These are phyloP conservation scores for Boletus tomentosulus DNA, from an alignment of 768 basidiomycete species.

Conservation along the genomic window DNA sequence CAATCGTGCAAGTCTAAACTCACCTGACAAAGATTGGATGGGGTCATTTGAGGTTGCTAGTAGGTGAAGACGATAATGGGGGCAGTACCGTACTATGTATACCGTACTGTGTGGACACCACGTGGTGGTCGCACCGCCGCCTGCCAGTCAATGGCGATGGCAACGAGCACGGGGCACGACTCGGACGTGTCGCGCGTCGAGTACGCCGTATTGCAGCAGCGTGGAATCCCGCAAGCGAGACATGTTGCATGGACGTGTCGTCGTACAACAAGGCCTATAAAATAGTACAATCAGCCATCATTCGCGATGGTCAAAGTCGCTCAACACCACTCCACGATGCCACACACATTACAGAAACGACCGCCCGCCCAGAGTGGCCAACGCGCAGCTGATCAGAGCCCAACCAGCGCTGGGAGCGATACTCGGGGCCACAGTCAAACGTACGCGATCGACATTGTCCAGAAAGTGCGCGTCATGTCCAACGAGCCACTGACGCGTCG, in stretches of 20 bases:
- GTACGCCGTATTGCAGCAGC: constrained; percentile 13
- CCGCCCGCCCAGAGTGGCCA: constrained; percentile 1
- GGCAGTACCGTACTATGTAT: constrained; percentile 20
- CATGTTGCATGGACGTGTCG: constrained; percentile 17
- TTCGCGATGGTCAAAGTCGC: not conserved
- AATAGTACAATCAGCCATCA: constrained; percentile 8
- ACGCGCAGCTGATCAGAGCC: constrained; percentile 4
- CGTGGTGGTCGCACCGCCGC: constrained; percentile 23
- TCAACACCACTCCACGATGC: constrained; percentile 6
- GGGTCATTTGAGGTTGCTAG: constrained; percentile 9
- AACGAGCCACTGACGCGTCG: constrained; percentile 23
- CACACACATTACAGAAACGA: constrained; percentile 20
- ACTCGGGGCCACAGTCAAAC: constrained; percentile 8
- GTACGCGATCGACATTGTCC: constrained; percentile 30
- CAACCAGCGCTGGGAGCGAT: not conserved
- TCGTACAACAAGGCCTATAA: constrained; percentile 18
- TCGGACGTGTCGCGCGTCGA: constrained; percentile 16
- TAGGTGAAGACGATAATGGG: constrained; percentile 1
- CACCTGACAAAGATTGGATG: constrained; percentile 28
- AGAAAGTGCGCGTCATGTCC: constrained; percentile 28
- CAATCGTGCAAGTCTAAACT: constrained; percentile 13
- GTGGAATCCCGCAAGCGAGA: constrained; percentile 11
- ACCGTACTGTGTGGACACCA: constrained; percentile 12
- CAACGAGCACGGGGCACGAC: constrained; percentile 14
- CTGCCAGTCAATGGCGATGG: not conserved